Percentiles rank a stretch among this genome's conserved stretches.
Conservation (phyloP, 164 flowering plant genomes). For the Nymphaea thermarum region DNA sequence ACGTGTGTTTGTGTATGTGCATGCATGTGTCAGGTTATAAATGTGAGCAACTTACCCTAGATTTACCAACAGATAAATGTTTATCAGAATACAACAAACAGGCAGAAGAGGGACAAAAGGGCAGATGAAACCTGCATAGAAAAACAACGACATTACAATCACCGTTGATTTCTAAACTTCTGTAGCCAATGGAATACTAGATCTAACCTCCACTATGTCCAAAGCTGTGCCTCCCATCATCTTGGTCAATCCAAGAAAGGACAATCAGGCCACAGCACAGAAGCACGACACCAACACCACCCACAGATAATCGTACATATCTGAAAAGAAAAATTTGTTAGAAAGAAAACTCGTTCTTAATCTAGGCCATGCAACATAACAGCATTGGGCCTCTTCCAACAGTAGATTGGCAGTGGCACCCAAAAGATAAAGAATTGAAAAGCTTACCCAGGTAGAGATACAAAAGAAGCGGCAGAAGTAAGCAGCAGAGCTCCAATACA, state of each 20-base stretch:
- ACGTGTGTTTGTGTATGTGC: too few species aligned
- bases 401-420: too few species aligned
- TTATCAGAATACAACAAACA: slow-evolving; percentile 11
- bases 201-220: slow-evolving; percentile 77
- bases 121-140: slow-evolving; percentile 77
- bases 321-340: slow-evolving; percentile 18
- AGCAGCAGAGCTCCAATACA: slow-evolving; percentile 66
- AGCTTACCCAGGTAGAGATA: slow-evolving; percentile 42
- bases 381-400: too few species aligned
- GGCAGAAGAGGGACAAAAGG: slow-evolving; percentile 3
- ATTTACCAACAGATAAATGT: slow-evolving; percentile 68
- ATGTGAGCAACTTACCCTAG: slow-evolving; percentile 52
- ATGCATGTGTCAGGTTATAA: too few species aligned
- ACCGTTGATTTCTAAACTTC: background rate
- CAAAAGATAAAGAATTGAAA: too few species aligned
- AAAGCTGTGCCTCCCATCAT: slow-evolving; percentile 85
- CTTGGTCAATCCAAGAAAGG: slow-evolving; percentile 79
- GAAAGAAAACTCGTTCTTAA: too few species aligned
- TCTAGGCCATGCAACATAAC: too few species aligned
- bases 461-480: slow-evolving; percentile 58
- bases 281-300: slow-evolving; percentile 63
- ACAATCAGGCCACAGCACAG: slow-evolving; percentile 52
- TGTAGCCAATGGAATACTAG: background rate
- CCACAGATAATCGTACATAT: slow-evolving; percentile 30
- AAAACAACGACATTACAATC: background rate